Percentiles rank a stretch among this genome's conserved stretches.
Conservation (phyloP, 345 rosid genomes). For the Populus alba region DNA sequence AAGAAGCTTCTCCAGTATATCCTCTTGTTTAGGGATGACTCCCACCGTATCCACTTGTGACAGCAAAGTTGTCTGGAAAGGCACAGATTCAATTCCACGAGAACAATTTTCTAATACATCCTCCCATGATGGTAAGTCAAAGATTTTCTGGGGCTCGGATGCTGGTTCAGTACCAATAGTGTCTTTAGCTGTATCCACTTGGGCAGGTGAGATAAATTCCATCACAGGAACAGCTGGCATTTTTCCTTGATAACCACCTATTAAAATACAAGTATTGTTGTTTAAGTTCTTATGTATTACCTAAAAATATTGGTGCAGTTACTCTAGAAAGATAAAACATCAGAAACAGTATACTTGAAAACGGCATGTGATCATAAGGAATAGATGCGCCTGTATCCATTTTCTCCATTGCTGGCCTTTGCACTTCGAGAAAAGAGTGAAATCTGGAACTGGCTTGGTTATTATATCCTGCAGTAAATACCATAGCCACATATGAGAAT, state of each 20-base stretch:
- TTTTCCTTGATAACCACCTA: conserved; percentile 54
- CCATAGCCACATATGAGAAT: conserved; percentile 16
- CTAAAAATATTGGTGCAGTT: conserved; percentile 5
- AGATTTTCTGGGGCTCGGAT: conserved; percentile 46
- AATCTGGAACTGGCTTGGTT: conserved; percentile 54
- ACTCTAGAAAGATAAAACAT: neutral
- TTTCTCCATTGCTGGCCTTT: conserved; percentile 40
- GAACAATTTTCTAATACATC: conserved; percentile 46
- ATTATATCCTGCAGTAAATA: conserved; percentile 51
- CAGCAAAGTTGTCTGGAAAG: conserved; percentile 31
- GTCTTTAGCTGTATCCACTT: conserved; percentile 36
- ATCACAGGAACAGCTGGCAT: conserved; percentile 30
- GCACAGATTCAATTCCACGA: conserved; percentile 42
- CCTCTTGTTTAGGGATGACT: conserved; percentile 38
- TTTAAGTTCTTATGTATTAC: conserved; percentile 13
- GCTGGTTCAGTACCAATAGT: conserved; percentile 37
- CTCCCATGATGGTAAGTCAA: conserved; percentile 66
- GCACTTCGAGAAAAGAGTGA: conserved; percentile 47
- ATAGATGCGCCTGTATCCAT: conserved; percentile 39
- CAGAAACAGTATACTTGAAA: conserved; percentile 44
- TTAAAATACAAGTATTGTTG: conserved; percentile 21
- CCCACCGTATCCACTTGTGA: conserved; percentile 29
- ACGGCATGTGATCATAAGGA: conserved; percentile 41
- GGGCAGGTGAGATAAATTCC: conserved; percentile 33
- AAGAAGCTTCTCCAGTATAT: conserved; percentile 44